Evolutionary conservation across 1,284 basidiomycete genomes (phyloP).

Genomic region (Cutaneotrichosporon cyanovorans): DNA sequence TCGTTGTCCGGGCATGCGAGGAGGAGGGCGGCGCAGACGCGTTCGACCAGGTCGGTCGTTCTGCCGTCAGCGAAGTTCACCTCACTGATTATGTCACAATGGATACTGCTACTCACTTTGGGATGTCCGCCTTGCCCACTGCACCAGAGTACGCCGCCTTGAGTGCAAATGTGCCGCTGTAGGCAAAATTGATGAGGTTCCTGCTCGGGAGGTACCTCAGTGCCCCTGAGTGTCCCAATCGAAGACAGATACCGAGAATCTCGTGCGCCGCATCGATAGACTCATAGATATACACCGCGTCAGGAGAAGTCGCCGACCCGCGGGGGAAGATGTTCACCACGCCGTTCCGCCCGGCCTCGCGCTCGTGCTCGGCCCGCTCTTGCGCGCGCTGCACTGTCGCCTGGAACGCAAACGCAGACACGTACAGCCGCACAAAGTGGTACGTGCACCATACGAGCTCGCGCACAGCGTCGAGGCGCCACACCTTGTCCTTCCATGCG

Average conservation of each 20-base stretch:
- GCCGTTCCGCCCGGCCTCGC: slow-evolving; percentile 5
- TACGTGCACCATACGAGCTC: slow-evolving; percentile 41
- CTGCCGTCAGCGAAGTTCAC: slow-evolving; percentile 27
- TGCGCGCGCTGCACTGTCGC: slow-evolving; percentile 46
- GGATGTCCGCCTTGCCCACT: slow-evolving; percentile 24
- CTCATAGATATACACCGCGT: slow-evolving; percentile 44
- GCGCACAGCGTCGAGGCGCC: slow-evolving; percentile 29
- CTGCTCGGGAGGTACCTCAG: slow-evolving; percentile 39
- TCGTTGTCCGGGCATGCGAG: slow-evolving; percentile 36
- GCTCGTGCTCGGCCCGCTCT: slow-evolving; percentile 32
- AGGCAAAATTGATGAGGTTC: slow-evolving; percentile 42
- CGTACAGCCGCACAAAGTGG: slow-evolving; percentile 47
- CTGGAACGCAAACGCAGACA: slow-evolving; percentile 46
- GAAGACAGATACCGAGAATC: slow-evolving; percentile 39
- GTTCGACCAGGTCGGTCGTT: slow-evolving; percentile 35
- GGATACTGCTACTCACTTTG: slow-evolving; percentile 33
- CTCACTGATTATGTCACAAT: too few species aligned
- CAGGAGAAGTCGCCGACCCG: slow-evolving; percentile 41
- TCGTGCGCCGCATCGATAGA: slow-evolving; percentile 44
- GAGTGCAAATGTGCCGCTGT: slow-evolving; percentile 39
- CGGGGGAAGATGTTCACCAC: slow-evolving; percentile 26
- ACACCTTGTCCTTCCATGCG: slow-evolving; percentile 36
- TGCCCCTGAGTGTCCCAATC: slow-evolving; percentile 36
- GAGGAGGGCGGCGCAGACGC: slow-evolving; percentile 32
- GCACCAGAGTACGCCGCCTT: slow-evolving; percentile 41